Conservation (phyloP, 805 yeast genomes). For the Priceomyces fermenticarens region DNA sequence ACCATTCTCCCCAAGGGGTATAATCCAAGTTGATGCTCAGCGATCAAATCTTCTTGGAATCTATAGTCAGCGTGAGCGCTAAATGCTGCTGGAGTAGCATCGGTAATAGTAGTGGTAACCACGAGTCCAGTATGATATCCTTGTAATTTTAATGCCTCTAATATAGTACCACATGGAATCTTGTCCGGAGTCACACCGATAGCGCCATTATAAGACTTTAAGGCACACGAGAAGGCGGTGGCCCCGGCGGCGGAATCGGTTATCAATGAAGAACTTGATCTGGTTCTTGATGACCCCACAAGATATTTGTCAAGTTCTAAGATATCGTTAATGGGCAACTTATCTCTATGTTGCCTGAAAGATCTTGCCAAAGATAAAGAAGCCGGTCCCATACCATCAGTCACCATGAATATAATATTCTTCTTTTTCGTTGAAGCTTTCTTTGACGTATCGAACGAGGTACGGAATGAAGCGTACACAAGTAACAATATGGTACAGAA, state of each 20-base stretch:
- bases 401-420: constrained; percentile 82
- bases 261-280: constrained; percentile 70
- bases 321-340: constrained; percentile 51
- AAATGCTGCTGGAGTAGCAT: constrained; percentile 93
- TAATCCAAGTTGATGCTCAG: constrained; percentile 80
- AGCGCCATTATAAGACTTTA: constrained; percentile 86
- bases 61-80: constrained; percentile 76
- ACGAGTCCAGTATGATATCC: constrained; percentile 88
- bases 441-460: no score
- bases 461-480: no score
- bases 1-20: constrained; percentile 77
- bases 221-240: constrained; percentile 84
- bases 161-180: constrained; percentile 80
- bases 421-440: constrained; percentile 40
- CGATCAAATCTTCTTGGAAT: constrained; percentile 79
- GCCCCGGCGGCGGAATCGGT: constrained; percentile 99
- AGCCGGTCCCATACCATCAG: constrained; percentile 96
- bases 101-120: constrained; percentile 88
- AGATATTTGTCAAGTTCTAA: constrained; percentile 64
- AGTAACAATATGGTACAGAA: background rate
- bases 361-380: constrained; percentile 77
- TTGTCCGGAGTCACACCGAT: constrained; percentile 74
- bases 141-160: constrained; percentile 80
- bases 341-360: constrained; percentile 61
- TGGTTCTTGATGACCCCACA: constrained; percentile 82